These are phyloP conservation scores for Neoboletus brunneissimus DNA, from an alignment of 768 basidiomycete species.

Conservation along the genomic window DNA sequence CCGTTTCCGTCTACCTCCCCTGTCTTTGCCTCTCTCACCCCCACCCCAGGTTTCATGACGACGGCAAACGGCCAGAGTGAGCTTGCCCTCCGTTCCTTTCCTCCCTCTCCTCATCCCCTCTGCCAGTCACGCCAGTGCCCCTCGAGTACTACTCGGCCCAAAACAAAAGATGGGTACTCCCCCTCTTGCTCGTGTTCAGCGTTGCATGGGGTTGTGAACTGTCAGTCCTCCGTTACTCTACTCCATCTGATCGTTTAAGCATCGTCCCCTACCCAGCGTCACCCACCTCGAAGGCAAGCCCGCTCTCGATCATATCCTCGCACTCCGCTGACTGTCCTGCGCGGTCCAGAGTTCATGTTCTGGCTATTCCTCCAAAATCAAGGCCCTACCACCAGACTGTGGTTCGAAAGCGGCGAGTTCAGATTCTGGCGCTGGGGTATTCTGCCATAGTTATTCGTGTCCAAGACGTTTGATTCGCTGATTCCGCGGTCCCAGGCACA, in stretches of 20 bases:
- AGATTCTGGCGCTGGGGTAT: slow-evolving; percentile 67
- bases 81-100: neutral
- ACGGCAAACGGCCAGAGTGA: slow-evolving; percentile 13
- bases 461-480: slow-evolving; percentile 7
- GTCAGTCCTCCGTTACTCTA: slow-evolving; percentile 36
- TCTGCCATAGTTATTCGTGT: neutral
- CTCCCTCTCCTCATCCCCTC: slow-evolving; percentile 4
- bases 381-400: slow-evolving; percentile 63
- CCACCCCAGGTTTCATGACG: slow-evolving; percentile 15
- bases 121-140: slow-evolving; percentile 56
- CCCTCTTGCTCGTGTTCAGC: slow-evolving; percentile 69
- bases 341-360: slow-evolving; percentile 61
- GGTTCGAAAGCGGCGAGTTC: slow-evolving; percentile 83
- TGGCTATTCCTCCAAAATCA: slow-evolving; percentile 84
- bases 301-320: neutral
- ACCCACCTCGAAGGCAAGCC: slow-evolving; percentile 76
- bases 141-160: slow-evolving; percentile 45
- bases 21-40: neutral
- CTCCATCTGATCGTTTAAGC: slow-evolving; percentile 2
- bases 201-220: slow-evolving; percentile 75
- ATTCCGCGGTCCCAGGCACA: slow-evolving; percentile 47
- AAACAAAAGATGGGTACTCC: slow-evolving; percentile 57
- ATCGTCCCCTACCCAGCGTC: slow-evolving; percentile 40
- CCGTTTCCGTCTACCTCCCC: slow-evolving; percentile 1
- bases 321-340: slow-evolving; percentile 3